Conservation (phyloP, 1,139 yeast species). For the Saccharomyces hybrid region DNA sequence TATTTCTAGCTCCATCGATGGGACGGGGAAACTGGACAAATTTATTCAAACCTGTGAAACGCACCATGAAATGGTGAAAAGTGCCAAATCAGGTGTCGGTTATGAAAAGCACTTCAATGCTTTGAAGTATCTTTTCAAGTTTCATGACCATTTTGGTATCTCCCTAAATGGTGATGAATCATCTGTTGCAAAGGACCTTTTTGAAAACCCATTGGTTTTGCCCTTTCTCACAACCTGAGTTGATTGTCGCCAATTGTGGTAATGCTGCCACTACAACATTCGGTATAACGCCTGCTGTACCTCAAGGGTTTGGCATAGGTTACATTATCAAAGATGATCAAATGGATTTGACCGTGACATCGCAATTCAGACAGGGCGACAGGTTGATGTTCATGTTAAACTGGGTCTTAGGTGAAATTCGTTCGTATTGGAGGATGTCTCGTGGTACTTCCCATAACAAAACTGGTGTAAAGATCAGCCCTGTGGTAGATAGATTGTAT, state of each 20-base stretch:
- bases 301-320: conserved; percentile 72
- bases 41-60: conserved; percentile 46
- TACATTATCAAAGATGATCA: conserved; percentile 63
- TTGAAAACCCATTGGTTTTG: conserved; percentile 38
- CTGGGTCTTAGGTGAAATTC: conserved; percentile 51
- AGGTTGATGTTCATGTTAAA: conserved; percentile 57
- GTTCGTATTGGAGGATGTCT: conserved; percentile 38
- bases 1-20: conserved; percentile 43
- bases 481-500: conserved; percentile 31
- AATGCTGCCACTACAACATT: conserved; percentile 66
- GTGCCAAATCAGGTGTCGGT: conserved; percentile 56
- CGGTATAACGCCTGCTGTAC: conserved; percentile 69
- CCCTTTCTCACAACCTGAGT: conserved; percentile 43
- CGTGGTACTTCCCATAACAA: conserved; percentile 34
- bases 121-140: conserved; percentile 43
- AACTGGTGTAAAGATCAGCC: conserved; percentile 31
- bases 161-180: conserved; percentile 36
- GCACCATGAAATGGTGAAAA: conserved; percentile 44
- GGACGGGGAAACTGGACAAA: conserved; percentile 25
- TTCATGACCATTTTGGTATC: conserved; percentile 32
- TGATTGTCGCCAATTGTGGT: conserved; percentile 60
- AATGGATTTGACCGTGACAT: conserved; percentile 54
- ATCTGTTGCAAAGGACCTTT: conserved; percentile 17
- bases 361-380: conserved; percentile 68
- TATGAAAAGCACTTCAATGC: conserved; percentile 68